Percentiles rank a stretch among this genome's conserved stretches.
phyloP scores from a whole-genome alignment of 2,329 filamentous ascomycete genomes.

The Colletotrichum noveboracense region DNA sequence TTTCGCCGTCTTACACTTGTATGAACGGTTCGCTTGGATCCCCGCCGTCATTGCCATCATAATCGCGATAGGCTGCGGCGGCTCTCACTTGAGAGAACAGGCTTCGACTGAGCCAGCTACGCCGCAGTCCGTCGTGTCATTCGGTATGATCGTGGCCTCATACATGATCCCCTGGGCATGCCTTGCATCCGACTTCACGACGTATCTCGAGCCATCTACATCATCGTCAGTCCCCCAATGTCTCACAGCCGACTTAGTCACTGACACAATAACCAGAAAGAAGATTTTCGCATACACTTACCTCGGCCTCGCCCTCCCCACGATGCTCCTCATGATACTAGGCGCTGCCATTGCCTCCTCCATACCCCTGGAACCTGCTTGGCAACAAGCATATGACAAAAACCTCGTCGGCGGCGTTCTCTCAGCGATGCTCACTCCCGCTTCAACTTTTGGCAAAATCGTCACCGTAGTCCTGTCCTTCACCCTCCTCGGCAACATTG shows the following conservation, averaged over 20 bases:
- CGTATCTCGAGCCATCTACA: constrained; percentile 59
- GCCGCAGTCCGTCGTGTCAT: constrained; percentile 55
- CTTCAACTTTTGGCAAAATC: constrained; percentile 39
- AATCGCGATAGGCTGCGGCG: constrained; percentile 44
- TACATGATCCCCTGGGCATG: constrained; percentile 69
- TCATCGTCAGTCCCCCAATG: constrained; percentile 41
- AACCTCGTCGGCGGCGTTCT: constrained; percentile 35
- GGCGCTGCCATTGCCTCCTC: constrained; percentile 43
- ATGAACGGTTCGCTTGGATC: constrained; percentile 54
- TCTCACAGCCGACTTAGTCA: background rate
- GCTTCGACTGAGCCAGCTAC: constrained; percentile 37
- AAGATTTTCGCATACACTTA: constrained; percentile 62
- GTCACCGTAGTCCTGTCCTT: constrained; percentile 40
- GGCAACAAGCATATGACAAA: constrained; percentile 31
- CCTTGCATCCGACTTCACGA: constrained; percentile 64
- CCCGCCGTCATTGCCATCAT: constrained; percentile 43
- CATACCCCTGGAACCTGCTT: constrained; percentile 30
- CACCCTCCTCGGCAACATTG: constrained; percentile 41
- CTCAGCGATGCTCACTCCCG: constrained; percentile 34
- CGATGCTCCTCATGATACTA: constrained; percentile 39
- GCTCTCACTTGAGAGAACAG: constrained; percentile 41
- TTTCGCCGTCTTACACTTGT: constrained; percentile 47
- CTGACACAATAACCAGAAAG: constrained; percentile 26
- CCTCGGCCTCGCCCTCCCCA: constrained; percentile 51
- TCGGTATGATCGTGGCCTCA: constrained; percentile 65